phyloP scores from a whole-genome alignment of 129 eudicot species.

The Pulicaria dysenterica region DNA sequence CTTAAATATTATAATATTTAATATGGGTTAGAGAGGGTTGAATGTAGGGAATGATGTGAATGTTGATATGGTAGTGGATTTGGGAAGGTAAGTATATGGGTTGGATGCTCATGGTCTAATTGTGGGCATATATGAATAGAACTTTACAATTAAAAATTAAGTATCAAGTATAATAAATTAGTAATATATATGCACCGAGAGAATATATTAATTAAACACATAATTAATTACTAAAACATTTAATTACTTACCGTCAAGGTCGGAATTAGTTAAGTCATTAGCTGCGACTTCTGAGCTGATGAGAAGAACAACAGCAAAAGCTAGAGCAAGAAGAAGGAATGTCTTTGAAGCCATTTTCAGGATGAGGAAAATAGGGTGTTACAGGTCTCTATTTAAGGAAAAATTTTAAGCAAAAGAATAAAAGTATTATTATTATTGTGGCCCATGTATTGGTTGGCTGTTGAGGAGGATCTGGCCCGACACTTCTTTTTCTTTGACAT shows the following conservation, averaged over 20 bases:
- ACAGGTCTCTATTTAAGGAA: slow-evolving; percentile 9
- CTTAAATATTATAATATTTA: no score
- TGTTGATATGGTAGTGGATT: no score
- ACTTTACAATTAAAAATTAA: no score
- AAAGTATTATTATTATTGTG: neutral
- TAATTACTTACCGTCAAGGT: slow-evolving; percentile 16
- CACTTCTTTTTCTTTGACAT: neutral
- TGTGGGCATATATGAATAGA: no score
- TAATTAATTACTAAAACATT: neutral
- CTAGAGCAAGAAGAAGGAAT: slow-evolving; percentile 31
- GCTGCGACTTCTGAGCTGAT: slow-evolving; percentile 31
- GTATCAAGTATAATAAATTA: no score
- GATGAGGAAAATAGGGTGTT: slow-evolving; percentile 22
- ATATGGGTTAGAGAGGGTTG: no score
- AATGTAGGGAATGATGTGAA: no score
- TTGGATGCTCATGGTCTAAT: no score
- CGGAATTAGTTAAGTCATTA: slow-evolving; percentile 7
- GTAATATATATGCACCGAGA: no score
- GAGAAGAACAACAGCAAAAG: slow-evolving; percentile 36
- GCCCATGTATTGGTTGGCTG: neutral
- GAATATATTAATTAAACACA: neutral
- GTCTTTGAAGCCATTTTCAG: slow-evolving; percentile 29
- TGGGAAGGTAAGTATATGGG: no score
- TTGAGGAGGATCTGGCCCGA: slow-evolving; percentile 3
- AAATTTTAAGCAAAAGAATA: neutral